Percentiles rank a stretch among this genome's conserved stretches.
These are phyloP conservation scores for Fusarium verrucosum DNA, from an alignment of 2,329 filamentous ascomycete species.

Conservation along the genomic window DNA sequence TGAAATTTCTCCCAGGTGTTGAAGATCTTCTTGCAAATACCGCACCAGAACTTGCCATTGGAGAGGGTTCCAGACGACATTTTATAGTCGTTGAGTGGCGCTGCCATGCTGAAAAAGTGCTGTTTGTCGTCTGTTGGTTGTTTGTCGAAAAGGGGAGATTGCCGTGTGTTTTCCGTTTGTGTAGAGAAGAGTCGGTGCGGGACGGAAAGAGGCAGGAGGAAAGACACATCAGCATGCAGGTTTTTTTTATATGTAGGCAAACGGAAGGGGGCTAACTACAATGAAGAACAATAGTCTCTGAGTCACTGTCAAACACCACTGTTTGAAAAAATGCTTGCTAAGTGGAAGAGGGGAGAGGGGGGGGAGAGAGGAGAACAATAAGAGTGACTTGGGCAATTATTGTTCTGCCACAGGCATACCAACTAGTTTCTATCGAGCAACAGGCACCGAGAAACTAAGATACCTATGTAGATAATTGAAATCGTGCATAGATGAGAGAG, in stretches of 20 bases:
- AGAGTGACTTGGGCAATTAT: too few species aligned
- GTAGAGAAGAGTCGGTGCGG: neutral
- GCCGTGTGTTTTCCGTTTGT: neutral
- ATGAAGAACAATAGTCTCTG: neutral
- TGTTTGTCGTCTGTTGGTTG: neutral
- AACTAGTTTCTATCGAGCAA: too few species aligned
- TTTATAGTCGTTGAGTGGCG: neutral
- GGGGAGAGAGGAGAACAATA: too few species aligned
- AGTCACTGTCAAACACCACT: neutral
- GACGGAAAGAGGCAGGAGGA: neutral
- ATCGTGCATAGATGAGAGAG: neutral
- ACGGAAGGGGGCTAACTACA: neutral
- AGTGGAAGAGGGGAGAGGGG: too few species aligned
- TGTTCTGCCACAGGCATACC: too few species aligned
- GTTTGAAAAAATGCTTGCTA: too few species aligned
- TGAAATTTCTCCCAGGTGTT: constrained; percentile 36
- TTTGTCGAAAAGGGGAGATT: neutral
- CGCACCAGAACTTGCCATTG: constrained; percentile 41
- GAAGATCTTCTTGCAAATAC: constrained; percentile 45
- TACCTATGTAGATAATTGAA: too few species aligned
- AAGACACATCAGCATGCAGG: neutral
- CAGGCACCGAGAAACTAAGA: too few species aligned
- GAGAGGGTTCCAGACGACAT: constrained; percentile 26
- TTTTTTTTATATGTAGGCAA: neutral
- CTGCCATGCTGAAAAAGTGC: neutral